Base-by-base conservation (phyloP, 305 asterid genomes). In the Ilex paraguariensis region DNA sequence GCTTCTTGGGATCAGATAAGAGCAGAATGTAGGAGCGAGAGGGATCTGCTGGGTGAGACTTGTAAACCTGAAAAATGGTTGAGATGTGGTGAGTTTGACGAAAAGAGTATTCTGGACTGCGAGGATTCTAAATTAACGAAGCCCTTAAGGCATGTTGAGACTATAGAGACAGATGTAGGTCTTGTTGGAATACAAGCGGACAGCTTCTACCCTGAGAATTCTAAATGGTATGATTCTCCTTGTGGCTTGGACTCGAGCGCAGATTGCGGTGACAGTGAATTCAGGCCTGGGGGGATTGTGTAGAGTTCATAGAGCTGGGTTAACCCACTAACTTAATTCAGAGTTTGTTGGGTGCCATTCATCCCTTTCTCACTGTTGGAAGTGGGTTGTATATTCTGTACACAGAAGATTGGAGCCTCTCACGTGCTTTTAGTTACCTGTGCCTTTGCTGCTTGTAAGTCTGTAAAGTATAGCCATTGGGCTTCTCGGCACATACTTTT, bases 221-320 rank as follows among this genome's bases (percentile, higher is more conserved):
- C 94, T 31, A 93, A 93, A 78, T 93, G 99, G 97, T 87, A 84
- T 11, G 98, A 92, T 64, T 87, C 96, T 56, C 91, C 96, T 55
- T 84, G 97, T 83, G 93, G 81, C 49, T 78, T 89, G 73, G 97
- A 87, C 70, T 81, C 96, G 15, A 77, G 87, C 66, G 61, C 89
- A 64, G 96, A 88, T 69, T 84, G 94, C 67, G 83, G 87, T 30
- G 91, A 84, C 61, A 80, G 85, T 54, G 96, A 82, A 65, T 90
- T 87, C 82, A 78, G 84, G 78, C 97, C 82, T 66, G 96, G 83
- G 80, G 86, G 70, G 72, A 87, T 85, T 21, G 82, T 80, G 64
- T 87, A 87, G 85, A 73, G 78, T 67, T 65, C 57, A 55, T 77
- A 72, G 73, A 33, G 77, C 77, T 72, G 15, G 85, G 80, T 78